Evolutionary conservation across 306 rosid genomes (phyloP), one percentile per base, ranked within the genome.

Genomic region (Delonix regia): DNA sequence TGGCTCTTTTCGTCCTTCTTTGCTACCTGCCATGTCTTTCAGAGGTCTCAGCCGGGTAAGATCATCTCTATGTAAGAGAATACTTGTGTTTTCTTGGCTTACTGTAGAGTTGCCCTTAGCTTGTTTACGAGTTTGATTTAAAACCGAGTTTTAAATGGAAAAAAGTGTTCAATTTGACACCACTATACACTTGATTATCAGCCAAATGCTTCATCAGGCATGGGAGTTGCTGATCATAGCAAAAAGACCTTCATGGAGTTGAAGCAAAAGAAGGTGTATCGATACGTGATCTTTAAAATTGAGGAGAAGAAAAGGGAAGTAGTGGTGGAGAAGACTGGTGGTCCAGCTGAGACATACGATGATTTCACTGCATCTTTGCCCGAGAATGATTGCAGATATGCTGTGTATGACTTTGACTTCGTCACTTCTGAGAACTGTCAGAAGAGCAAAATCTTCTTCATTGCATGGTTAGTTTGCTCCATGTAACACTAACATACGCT

Each of bases 401-500:
- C 98, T 9, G 99, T 94, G 0, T 94, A 89, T 82, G 98, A 94
- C 83, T 94, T 76, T 64, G 99, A 95, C 87, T 95, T 87, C n/a
- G 97, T 90, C 33, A 95, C 99, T 67, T 74, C 94, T 42, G 99
- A 95, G 73, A 95, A 95, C 79, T 95, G 99, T 71, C 99, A 87
- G 80, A 95, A 95, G 91, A 95, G 97, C 86, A 92, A 95, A 90
- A 95, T 95, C 77, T 95, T 95, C 89, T 95, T 95, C 92, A 90
- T 95, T 75, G 89, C 99, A 10, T 95, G 99, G 98, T 95, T 52
- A 79, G 89, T 80, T 81, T 63, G 45, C 11, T 41, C 10, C 45
- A 41, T 8, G 9, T 41, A 41, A 41, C 9, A 41, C 5, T 8
- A 7, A 9, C 9, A 41, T 41, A 5, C 7, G 7, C 9, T 8